These are phyloP conservation scores for Eustoma russellianum DNA, from an alignment of 257 asterid species.

Conservation along the genomic window DNA sequence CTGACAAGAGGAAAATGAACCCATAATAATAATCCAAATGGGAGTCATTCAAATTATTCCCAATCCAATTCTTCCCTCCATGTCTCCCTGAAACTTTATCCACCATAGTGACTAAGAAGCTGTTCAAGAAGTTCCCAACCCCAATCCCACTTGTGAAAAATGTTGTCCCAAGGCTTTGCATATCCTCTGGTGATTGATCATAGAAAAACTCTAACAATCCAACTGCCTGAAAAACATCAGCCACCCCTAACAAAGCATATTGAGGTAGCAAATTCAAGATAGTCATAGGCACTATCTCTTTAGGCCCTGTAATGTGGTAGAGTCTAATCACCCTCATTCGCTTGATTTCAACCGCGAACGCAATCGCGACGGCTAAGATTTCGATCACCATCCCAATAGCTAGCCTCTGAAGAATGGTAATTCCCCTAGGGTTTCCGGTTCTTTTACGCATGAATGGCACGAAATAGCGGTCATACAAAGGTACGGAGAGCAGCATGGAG, in stretches of 20 bases:
- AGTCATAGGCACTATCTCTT: slow-evolving; percentile 57
- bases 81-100: slow-evolving; percentile 46
- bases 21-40: slow-evolving; percentile 70
- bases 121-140: slow-evolving; percentile 72
- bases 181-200: slow-evolving; percentile 78
- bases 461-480: slow-evolving; percentile 62
- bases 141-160: slow-evolving; percentile 86
- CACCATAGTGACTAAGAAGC: slow-evolving; percentile 66
- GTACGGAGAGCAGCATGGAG: slow-evolving; percentile 59
- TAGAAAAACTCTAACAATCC: slow-evolving; percentile 77
- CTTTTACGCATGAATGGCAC: slow-evolving; percentile 54
- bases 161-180: slow-evolving; percentile 82
- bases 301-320: slow-evolving; percentile 21
- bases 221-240: slow-evolving; percentile 71
- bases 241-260: slow-evolving; percentile 55
- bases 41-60: slow-evolving; percentile 67
- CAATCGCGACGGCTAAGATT: slow-evolving; percentile 45
- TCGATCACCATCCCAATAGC: slow-evolving; percentile 64
- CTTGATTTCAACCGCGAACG: slow-evolving; percentile 38
- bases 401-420: slow-evolving; percentile 54
- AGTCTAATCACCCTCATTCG: slow-evolving; percentile 26
- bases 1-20: slow-evolving; percentile 43
- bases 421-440: slow-evolving; percentile 69
- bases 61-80: slow-evolving; percentile 79
- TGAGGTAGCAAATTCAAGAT: slow-evolving; percentile 60